Conservation (phyloP, 116 monocot species). For the Iris pallida region DNA sequence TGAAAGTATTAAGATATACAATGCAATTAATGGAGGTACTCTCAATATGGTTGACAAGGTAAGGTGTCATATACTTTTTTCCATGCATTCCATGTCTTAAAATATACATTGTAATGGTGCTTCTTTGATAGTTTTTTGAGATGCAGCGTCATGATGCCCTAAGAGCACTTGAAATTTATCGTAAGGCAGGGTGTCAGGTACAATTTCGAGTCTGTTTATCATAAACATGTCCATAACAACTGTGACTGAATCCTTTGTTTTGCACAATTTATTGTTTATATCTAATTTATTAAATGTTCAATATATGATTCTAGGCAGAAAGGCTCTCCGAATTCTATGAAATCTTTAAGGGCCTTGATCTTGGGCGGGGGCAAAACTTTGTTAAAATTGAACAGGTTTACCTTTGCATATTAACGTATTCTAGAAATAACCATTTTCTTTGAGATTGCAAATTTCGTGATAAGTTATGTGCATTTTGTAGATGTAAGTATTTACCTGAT, state of each 20-base stretch:
- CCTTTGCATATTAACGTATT: constrained; percentile 8
- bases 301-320: constrained; percentile 34
- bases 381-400: constrained; percentile 55
- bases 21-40: constrained; percentile 48
- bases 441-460: neutral
- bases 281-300: neutral
- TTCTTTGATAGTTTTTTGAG: constrained; percentile 74
- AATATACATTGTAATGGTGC: constrained; percentile 6
- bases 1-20: constrained; percentile 71
- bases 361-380: constrained; percentile 34
- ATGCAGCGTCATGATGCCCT: constrained; percentile 77
- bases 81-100: neutral
- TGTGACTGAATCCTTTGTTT: neutral
- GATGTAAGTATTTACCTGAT: constrained; percentile 2
- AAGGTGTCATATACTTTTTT: neutral
- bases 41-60: constrained; percentile 76
- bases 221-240: neutral
- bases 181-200: constrained; percentile 63
- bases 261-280: neutral
- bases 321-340: constrained; percentile 69
- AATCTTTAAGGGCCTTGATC: constrained; percentile 41
- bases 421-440: neutral
- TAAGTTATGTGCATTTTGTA: neutral
- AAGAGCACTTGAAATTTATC: constrained; percentile 75
- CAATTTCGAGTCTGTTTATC: constrained; percentile 1